A percentile compares a stretch with the other conserved stretches of the same genome.
Conservation (phyloP, 176 grass and related monocot genomes). For the Musa troglodytarum region DNA sequence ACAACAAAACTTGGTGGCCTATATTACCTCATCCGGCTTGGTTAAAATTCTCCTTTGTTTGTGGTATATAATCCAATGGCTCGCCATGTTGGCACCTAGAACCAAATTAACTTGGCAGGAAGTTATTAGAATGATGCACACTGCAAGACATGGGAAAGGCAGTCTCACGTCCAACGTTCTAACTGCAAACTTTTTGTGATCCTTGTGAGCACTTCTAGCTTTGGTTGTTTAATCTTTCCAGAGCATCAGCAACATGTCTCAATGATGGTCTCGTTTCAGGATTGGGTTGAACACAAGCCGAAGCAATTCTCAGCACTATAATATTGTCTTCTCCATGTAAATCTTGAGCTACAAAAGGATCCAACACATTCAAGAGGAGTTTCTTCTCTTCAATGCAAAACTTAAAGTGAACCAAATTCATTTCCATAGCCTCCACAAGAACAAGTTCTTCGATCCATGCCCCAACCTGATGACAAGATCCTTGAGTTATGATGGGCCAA, state of each 20-base stretch:
- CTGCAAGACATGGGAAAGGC: neutral
- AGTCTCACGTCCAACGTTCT: neutral
- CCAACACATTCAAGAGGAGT: constrained; percentile 53
- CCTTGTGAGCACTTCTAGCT: no score
- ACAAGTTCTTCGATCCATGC: neutral
- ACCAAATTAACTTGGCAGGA: no score
- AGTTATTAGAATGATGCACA: neutral
- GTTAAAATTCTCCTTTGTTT: no score
- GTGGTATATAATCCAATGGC: no score
- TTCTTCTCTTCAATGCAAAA: constrained; percentile 86
- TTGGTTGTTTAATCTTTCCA: constrained; percentile 29
- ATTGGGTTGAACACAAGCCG: constrained; percentile 58
- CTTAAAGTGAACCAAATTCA: constrained; percentile 75
- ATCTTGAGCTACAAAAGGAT: constrained; percentile 48
- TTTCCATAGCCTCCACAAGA: constrained; percentile 67
- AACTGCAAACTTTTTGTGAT: neutral
- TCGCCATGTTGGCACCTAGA: no score
- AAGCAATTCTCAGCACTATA: constrained; percentile 57
- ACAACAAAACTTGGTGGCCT: no score
- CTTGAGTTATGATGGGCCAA: constrained; percentile 51
- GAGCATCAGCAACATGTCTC: constrained; percentile 46
- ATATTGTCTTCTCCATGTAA: constrained; percentile 57
- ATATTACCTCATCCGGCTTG: no score
- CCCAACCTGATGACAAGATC: constrained; percentile 55
- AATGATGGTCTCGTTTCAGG: constrained; percentile 54